These are phyloP conservation scores for Colletotrichum sp. DNA, from an alignment of 2,329 filamentous ascomycete genomes.

Conservation along the genomic window DNA sequence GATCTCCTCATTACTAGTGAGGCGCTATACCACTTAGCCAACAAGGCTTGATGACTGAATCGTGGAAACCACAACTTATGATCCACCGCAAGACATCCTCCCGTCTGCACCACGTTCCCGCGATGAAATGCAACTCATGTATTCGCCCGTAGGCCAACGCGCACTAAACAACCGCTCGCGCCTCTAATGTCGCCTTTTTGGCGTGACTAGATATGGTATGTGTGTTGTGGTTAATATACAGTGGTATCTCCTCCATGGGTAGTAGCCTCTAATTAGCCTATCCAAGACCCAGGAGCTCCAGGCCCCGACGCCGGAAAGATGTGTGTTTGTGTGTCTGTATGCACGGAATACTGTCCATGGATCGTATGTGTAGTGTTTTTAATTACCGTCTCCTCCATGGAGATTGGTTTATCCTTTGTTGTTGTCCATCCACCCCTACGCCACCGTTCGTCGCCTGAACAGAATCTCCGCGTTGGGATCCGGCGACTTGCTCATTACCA, in stretches of 20 bases:
- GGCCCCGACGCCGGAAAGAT: not conserved
- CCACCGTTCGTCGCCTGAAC: slow-evolving; percentile 38
- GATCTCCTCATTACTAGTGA: slow-evolving; percentile 26
- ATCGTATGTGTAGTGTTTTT: not conserved
- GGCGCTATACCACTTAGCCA: slow-evolving; percentile 25
- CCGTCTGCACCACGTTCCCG: not conserved
- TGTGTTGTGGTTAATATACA: slow-evolving; percentile 4
- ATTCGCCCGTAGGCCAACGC: not conserved
- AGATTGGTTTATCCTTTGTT: not conserved
- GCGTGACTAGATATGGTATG: not conserved
- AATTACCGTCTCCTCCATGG: not conserved
- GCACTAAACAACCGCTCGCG: not conserved
- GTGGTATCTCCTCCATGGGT: slow-evolving; percentile 13
- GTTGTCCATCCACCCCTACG: not conserved
- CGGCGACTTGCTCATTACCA: slow-evolving; percentile 45
- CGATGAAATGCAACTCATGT: not conserved
- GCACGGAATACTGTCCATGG: not conserved
- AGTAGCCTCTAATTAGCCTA: not conserved
- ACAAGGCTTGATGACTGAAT: slow-evolving; percentile 3
- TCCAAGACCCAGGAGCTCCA: slow-evolving; percentile 9
- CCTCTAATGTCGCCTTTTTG: not conserved
- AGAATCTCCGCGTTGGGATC: slow-evolving; percentile 44
- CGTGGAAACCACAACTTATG: not conserved
- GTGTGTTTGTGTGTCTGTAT: not conserved
- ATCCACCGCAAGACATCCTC: not conserved